phyloP scores from a whole-genome alignment of 2,329 filamentous ascomycete genomes.

The Davidsoniella eucalypti region DNA sequence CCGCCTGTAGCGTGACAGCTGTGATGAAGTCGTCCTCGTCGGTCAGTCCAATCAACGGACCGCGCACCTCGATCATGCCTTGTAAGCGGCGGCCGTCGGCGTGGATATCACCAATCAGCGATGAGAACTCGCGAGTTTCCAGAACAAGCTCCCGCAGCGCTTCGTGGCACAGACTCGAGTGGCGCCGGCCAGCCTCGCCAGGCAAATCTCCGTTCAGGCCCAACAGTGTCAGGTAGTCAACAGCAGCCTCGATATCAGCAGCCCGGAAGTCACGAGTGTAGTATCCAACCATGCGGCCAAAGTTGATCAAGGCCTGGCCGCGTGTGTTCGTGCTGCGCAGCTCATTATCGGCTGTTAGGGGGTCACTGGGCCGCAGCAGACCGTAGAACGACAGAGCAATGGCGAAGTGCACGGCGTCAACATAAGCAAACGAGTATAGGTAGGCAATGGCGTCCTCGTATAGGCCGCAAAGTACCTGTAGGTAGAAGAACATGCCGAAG shows the following conservation, averaged over 20 bases:
- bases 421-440: conserved; percentile 78
- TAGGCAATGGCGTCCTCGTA: conserved; percentile 89
- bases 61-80: conserved; percentile 75
- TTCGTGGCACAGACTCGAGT: conserved; percentile 74
- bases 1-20: conserved; percentile 84
- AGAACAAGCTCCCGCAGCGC: conserved; percentile 84
- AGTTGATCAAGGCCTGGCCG: conserved; percentile 71
- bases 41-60: conserved; percentile 61
- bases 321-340: conserved; percentile 49
- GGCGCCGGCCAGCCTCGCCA: conserved; percentile 56
- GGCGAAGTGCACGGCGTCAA: conserved; percentile 89
- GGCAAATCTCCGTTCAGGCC: conserved; percentile 77
- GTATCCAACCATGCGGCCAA: conserved; percentile 81
- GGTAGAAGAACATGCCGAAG: conserved; percentile 83
- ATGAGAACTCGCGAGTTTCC: conserved; percentile 93
- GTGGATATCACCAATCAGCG: conserved; percentile 79
- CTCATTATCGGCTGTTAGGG: conserved; percentile 56
- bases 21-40: conserved; percentile 74
- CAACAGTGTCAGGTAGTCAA: conserved; percentile 84
- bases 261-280: conserved; percentile 94
- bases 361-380: conserved; percentile 72
- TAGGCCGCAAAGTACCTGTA: conserved; percentile 79
- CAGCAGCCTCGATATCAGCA: conserved; percentile 72
- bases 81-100: conserved; percentile 71
- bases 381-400: conserved; percentile 82